Conservation (phyloP, 371 early-diverging fungal species). For the Mucor sp. region DNA sequence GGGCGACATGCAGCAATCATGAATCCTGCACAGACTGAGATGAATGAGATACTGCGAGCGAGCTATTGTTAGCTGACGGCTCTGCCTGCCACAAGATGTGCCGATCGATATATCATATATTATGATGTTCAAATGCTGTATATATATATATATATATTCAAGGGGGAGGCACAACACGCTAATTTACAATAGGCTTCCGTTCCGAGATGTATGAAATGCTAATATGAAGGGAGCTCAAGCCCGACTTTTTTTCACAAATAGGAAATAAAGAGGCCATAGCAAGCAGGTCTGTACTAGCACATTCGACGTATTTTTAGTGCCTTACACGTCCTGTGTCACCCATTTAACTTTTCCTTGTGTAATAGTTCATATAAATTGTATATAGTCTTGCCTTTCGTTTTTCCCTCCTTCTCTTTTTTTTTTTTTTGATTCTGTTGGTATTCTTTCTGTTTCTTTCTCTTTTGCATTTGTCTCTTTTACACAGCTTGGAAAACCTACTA, state of each 20-base stretch:
- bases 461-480: neutral
- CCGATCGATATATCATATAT: too few species aligned
- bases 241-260: neutral
- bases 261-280: too few species aligned
- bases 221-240: neutral
- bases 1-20: too few species aligned
- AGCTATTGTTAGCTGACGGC: too few species aligned
- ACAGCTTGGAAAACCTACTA: neutral
- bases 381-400: neutral
- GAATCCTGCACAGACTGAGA: too few species aligned
- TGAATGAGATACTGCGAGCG: too few species aligned
- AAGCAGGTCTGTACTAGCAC: neutral
- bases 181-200: too few species aligned
- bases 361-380: neutral
- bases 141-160: too few species aligned
- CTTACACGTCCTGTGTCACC: conserved; percentile 1
- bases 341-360: neutral
- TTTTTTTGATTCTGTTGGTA: neutral
- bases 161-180: too few species aligned
- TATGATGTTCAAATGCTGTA: too few species aligned
- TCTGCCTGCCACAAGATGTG: too few species aligned
- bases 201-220: too few species aligned
- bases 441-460: neutral
- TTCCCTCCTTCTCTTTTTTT: neutral
- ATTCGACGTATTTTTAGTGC: conserved; percentile 1